Conservation (phyloP, 2,329 filamentous ascomycete genomes). For the Cladobotryum protrusum region DNA sequence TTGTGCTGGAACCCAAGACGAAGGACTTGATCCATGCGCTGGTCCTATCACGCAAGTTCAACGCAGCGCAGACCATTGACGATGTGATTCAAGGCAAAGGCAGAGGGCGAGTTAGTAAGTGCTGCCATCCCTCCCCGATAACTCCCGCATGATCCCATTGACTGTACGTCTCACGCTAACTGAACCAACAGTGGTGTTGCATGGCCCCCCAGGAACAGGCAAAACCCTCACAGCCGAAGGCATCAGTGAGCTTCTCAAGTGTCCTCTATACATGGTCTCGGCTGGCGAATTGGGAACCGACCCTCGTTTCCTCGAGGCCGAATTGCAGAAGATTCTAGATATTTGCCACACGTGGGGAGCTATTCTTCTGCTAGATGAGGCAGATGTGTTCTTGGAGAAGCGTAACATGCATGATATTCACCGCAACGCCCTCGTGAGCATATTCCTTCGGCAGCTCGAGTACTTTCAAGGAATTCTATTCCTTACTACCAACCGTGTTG, state of each 20-base stretch:
- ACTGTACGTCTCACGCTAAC: constrained; percentile 14
- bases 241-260: constrained; percentile 75
- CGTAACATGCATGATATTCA: constrained; percentile 77
- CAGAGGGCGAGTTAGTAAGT: constrained; percentile 66
- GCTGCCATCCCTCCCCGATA: not conserved
- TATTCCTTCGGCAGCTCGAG: constrained; percentile 80
- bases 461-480: constrained; percentile 92
- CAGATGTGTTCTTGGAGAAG: constrained; percentile 78
- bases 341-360: constrained; percentile 84
- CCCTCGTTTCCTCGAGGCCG: constrained; percentile 63
- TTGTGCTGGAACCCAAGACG: constrained; percentile 61
- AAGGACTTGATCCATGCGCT: constrained; percentile 66
- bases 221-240: constrained; percentile 86
- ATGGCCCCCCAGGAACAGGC: constrained; percentile 80
- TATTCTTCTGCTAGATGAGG: constrained; percentile 78
- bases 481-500: constrained; percentile 80
- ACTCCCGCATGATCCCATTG: not conserved
- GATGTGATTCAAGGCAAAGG: constrained; percentile 80
- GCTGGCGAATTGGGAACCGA: constrained; percentile 79
- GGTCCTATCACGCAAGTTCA: constrained; percentile 77
- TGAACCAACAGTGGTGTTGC: constrained; percentile 54
- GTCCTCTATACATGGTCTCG: constrained; percentile 76
- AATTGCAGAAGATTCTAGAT: constrained; percentile 78
- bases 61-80: constrained; percentile 74
- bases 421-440: constrained; percentile 77